Base-by-base conservation (phyloP, 768 basidiomycete species). In the Peribolospora baueri region DNA sequence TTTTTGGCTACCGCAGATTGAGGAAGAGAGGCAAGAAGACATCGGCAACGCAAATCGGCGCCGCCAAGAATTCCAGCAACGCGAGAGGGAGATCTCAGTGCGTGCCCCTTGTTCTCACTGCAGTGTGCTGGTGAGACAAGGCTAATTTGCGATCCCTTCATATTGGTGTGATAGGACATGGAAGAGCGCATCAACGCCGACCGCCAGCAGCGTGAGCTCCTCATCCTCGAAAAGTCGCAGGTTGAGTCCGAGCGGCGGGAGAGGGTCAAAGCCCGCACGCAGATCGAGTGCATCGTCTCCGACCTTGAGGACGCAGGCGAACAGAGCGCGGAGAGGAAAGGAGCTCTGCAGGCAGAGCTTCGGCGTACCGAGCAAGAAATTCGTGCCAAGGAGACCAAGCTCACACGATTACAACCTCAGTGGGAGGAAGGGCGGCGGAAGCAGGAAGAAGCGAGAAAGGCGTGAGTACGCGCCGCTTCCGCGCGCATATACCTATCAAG, bases 61-160 rank as follows among this genome's bases (percentile, higher is more conserved):
- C 41, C 72, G 86, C 53, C 79, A 85, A 62, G 79, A 84, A 65
- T 93, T 76, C 68, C 82, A 80, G 61, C 73, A 76, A 25, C 73
- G 88, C 48, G 84, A 95, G 68, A 83, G 82, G 63, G 77, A 85
- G 59, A 80, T 85, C 4, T 79, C 84, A 69, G 88, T 84, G 41
- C 45, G 76, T 66, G 5, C 7, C 7, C 42, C 10, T 55, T 14
- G 40, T 38, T 48, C 5, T 40, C 39, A 6, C 42, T n/a, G 4
- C 14, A 37, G 41, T 8, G 14, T 46, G 42, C 49, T 50, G 13
- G 42, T 11, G 7, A 41, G 11, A 49, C 54, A 42, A 39, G 14
- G 36, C 41, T 37, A n/a, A 53, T 42, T 36, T 43, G 10, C 7
- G 42, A 9, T 9, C 36, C 36, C 42, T 41, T 48, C 47, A 36